Evolutionary conservation across 2,329 filamentous ascomycete genomes (phyloP).

Genomic region (Pestalotiopsis sp.): DNA sequence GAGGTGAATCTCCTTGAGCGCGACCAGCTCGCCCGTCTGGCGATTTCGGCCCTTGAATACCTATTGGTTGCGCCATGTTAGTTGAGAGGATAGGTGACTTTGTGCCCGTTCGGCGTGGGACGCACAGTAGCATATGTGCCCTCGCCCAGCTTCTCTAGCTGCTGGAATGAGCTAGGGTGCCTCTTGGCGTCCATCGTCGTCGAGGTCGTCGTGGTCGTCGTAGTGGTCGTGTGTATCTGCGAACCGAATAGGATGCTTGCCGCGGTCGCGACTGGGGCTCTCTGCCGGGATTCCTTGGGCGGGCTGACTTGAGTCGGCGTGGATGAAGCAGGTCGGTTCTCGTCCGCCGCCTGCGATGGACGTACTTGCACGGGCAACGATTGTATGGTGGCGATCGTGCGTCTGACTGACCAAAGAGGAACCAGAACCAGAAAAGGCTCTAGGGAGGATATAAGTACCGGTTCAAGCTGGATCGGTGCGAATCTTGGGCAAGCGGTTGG

Average conservation of each 20-base stretch:
- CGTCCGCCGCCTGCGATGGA: conserved; percentile 2
- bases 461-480: neutral
- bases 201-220: neutral
- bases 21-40: conserved; percentile 94
- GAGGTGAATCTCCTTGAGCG: conserved; percentile 97
- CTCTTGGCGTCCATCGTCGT: conserved; percentile 82
- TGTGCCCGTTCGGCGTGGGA: conserved; percentile 16
- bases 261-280: conserved; percentile 29
- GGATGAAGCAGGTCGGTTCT: neutral
- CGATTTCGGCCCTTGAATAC: conserved; percentile 98
- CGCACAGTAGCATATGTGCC: conserved; percentile 96
- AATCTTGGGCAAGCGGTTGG: too few relatives aligned
- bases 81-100: neutral
- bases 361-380: neutral
- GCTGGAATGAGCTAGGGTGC: conserved; percentile 97
- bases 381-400: conserved; percentile 5
- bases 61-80: conserved; percentile 45
- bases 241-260: conserved; percentile 43
- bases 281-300: neutral
- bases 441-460: neutral
- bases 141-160: conserved; percentile 98
- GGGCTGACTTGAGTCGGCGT: neutral
- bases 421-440: neutral
- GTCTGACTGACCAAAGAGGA: neutral
- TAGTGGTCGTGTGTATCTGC: conserved; percentile 17